phyloP scores from a whole-genome alignment of 345 rosid genomes.

The Salix suchowensis region DNA sequence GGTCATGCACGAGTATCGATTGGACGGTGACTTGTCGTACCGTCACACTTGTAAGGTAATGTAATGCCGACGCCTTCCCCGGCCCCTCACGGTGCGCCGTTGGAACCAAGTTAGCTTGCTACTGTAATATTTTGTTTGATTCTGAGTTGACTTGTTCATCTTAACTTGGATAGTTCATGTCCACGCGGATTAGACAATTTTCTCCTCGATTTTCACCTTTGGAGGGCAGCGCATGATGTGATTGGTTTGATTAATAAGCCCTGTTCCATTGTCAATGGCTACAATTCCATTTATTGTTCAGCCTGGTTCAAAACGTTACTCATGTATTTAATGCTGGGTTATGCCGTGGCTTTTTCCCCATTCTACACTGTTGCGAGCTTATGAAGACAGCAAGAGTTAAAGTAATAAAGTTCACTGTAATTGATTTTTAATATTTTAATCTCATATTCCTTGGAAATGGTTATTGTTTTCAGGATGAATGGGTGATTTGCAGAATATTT shows the following conservation, averaged over 20 bases:
- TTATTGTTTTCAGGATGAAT: conserved; percentile 63
- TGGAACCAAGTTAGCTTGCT: background rate
- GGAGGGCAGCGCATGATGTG: conserved; percentile 37
- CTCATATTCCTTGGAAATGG: background rate
- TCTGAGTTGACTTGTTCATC: conserved; percentile 37
- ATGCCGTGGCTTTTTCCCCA: too few species aligned
- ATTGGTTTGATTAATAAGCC: conserved; percentile 39
- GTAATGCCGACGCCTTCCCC: background rate
- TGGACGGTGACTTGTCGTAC: conserved; percentile 67
- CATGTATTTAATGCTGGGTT: background rate
- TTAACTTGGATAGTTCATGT: background rate
- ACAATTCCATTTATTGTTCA: background rate
- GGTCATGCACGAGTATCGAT: conserved; percentile 97
- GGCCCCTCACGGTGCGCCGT: conserved; percentile 12
- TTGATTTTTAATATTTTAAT: background rate
- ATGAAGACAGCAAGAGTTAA: too few species aligned
- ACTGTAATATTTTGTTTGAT: conserved; percentile 25
- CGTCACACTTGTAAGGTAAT: conserved; percentile 80
- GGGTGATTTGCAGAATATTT: conserved; percentile 91
- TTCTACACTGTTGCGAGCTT: too few species aligned
- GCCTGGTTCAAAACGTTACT: background rate
- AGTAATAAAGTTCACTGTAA: too few species aligned
- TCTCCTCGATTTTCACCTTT: conserved; percentile 6
- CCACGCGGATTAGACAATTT: background rate
- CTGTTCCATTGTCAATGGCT: background rate